These are phyloP conservation scores for Mitragyna speciosa DNA, from an alignment of 257 asterid genomes.

Conservation along the genomic window DNA sequence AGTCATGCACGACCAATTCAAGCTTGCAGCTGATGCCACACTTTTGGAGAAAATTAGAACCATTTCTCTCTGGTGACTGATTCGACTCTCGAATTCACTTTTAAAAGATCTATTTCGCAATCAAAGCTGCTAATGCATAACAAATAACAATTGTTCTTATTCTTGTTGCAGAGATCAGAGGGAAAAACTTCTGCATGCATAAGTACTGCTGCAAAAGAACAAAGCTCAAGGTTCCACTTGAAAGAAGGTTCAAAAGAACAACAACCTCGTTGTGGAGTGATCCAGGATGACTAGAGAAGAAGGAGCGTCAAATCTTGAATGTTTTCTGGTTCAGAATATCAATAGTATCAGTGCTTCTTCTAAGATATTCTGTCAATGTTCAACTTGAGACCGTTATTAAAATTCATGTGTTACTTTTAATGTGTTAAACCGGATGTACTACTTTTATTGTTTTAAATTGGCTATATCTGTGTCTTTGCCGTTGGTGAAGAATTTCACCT, in stretches of 20 bases:
- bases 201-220: not conserved
- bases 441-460: not conserved
- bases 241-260: not conserved
- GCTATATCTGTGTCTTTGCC: not conserved
- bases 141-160: not conserved
- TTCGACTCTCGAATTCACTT: not conserved
- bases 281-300: not conserved
- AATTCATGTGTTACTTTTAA: not conserved
- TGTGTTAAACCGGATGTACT: not conserved
- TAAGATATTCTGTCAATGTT: not conserved
- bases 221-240: not conserved
- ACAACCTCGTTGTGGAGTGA: not conserved
- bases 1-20: conserved; percentile 46
- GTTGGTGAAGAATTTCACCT: not conserved
- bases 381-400: not conserved
- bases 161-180: not conserved
- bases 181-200: not conserved
- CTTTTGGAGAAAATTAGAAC: conserved; percentile 28
- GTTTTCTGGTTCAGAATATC: not conserved
- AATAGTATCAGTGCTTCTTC: not conserved
- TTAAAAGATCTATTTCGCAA: not conserved
- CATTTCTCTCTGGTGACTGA: not conserved
- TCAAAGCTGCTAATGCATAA: not conserved
- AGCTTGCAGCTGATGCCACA: conserved; percentile 59
- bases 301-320: not conserved